phyloP scores from a whole-genome alignment of 257 asterid genomes.

The Salvia hispanica region DNA sequence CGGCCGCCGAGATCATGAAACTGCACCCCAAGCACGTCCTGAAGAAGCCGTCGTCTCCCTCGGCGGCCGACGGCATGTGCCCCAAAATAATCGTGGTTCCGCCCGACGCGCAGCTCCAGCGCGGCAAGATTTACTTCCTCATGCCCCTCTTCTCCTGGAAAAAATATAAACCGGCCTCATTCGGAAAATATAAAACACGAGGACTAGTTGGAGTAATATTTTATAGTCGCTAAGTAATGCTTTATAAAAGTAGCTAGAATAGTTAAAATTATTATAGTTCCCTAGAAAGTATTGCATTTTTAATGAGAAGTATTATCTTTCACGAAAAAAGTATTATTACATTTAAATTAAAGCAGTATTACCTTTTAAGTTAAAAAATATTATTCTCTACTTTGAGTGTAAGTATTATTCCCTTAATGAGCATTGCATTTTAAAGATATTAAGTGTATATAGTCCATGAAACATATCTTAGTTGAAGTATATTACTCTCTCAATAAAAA shows the following conservation, averaged over 20 bases:
- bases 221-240: neutral
- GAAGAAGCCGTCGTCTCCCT: conserved; percentile 69
- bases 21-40: conserved; percentile 83
- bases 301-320: too few relatives aligned
- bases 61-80: conserved; percentile 53
- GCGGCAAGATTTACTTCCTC: conserved; percentile 94
- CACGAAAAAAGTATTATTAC: too few relatives aligned
- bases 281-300: neutral
- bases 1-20: conserved; percentile 77
- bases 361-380: neutral
- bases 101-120: conserved; percentile 78
- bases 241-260: neutral
- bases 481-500: too few relatives aligned
- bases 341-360: neutral
- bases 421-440: too few relatives aligned
- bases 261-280: neutral
- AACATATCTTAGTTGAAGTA: too few relatives aligned
- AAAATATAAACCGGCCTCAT: too few relatives aligned
- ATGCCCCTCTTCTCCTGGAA: conserved; percentile 53
- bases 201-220: neutral
- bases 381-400: neutral
- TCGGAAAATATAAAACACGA: neutral
- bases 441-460: too few relatives aligned
- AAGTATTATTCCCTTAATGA: too few relatives aligned
- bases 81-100: conserved; percentile 71